A percentile compares a stretch with the other conserved stretches of the same genome.
phyloP scores from a whole-genome alignment of 2,329 filamentous ascomycete species.

The Fusarium globosum region DNA sequence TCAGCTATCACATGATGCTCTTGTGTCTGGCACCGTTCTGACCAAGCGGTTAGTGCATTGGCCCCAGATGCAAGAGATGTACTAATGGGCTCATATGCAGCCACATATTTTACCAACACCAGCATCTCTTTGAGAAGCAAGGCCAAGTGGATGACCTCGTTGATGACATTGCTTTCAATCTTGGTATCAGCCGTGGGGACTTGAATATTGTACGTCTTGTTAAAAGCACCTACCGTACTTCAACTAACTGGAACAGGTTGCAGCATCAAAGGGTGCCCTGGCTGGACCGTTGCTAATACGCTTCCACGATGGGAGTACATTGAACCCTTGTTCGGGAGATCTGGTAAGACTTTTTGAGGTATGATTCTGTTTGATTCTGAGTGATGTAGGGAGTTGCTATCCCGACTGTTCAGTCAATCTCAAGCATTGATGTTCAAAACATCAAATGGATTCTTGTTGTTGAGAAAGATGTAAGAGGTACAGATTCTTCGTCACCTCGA shows the following conservation, averaged over 20 bases:
- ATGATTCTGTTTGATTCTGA: conserved; percentile 12
- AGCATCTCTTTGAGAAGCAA: conserved; percentile 77
- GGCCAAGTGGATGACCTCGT: conserved; percentile 75
- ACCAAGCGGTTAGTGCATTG: conserved; percentile 68
- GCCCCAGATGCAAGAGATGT: neutral
- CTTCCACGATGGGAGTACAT: conserved; percentile 56
- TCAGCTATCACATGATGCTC: conserved; percentile 68
- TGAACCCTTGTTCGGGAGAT: conserved; percentile 48
- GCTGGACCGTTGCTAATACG: conserved; percentile 66
- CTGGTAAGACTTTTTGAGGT: conserved; percentile 35
- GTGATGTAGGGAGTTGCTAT: conserved; percentile 67
- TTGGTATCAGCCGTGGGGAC: conserved; percentile 70
- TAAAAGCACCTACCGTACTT: too few relatives aligned
- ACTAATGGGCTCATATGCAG: conserved; percentile 55
- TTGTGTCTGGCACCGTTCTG: conserved; percentile 64
- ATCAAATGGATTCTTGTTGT: conserved; percentile 76
- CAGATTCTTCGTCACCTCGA: too few relatives aligned
- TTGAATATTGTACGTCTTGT: conserved; percentile 73
- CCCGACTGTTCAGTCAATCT: conserved; percentile 63
- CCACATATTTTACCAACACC: conserved; percentile 83
- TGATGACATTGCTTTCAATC: conserved; percentile 78
- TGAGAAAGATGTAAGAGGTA: conserved; percentile 75
- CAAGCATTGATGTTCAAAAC: conserved; percentile 59
- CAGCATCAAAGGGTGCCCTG: conserved; percentile 78
- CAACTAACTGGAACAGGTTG: conserved; percentile 62